Conservation (phyloP, 169 alveolate species). For the Eimeria acervulina region DNA sequence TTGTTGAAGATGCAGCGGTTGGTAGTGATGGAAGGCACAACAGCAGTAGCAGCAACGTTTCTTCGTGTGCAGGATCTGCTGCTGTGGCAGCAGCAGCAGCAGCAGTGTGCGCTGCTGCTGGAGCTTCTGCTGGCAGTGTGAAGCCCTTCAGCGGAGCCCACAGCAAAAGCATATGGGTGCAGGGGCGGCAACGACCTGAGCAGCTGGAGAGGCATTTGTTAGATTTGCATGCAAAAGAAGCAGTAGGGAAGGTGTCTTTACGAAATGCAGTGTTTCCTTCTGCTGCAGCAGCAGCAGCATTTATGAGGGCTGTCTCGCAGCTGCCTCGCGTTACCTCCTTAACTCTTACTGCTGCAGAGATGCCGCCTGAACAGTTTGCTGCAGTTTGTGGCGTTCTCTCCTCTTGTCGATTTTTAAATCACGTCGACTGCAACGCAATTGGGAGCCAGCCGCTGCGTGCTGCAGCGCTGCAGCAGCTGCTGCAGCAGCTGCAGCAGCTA, state of each 20-base stretch:
- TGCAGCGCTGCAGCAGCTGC: conserved; percentile 47
- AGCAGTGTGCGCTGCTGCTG: background rate
- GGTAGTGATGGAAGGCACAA: background rate
- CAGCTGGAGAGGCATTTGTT: conserved; percentile 3
- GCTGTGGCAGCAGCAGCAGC: conserved; percentile 37
- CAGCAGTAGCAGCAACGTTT: too few relatives aligned
- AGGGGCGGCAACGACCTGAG: conserved; percentile 62
- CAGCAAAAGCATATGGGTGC: conserved; percentile 28
- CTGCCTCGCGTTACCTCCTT: background rate
- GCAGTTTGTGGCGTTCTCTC: conserved; percentile 25
- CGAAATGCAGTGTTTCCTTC: conserved; percentile 3
- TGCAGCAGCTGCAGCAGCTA: conserved; percentile 12
- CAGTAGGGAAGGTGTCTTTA: conserved; percentile 25
- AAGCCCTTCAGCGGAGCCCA: conserved; percentile 26
- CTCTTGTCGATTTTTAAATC: conserved; percentile 13
- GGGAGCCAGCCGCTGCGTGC: background rate
- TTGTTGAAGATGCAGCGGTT: background rate
- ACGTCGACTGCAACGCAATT: conserved; percentile 59
- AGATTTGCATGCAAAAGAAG: conserved; percentile 5
- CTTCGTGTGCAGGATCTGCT: too few relatives aligned
- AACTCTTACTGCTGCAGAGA: conserved; percentile 10
- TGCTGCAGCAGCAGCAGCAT: conserved; percentile 27
- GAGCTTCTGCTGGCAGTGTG: background rate
- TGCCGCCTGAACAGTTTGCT: conserved; percentile 37
- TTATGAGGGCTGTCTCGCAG: conserved; percentile 33